Evolutionary conservation across 805 yeast genomes (phyloP).

Genomic region (Pichia phayaonensis): DNA sequence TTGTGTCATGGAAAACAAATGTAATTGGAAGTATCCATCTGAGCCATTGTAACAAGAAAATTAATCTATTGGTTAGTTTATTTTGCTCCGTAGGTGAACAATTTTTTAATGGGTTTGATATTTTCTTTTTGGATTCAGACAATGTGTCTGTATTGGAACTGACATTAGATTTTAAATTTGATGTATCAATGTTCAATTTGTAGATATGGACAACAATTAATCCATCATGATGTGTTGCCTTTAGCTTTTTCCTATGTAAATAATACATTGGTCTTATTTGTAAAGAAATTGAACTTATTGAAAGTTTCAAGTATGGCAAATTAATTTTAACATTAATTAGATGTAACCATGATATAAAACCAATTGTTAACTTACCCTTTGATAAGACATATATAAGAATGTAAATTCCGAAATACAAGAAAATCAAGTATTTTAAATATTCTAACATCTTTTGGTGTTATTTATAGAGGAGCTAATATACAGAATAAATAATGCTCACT

Average conservation of each 20-base stretch:
- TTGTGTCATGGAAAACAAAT: conserved; percentile 9
- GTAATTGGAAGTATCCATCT: conserved; percentile 13
- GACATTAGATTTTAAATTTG: neutral
- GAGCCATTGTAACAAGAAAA: conserved; percentile 3
- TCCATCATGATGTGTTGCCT: conserved; percentile 14
- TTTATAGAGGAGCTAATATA: neutral
- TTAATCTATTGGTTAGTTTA: neutral
- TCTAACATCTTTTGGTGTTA: neutral
- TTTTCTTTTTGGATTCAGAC: neutral
- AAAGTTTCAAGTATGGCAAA: conserved; percentile 4
- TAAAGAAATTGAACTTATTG: conserved; percentile 13
- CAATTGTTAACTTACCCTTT: conserved; percentile 16
- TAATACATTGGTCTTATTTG: conserved; percentile 16
- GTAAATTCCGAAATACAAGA: conserved; percentile 1
- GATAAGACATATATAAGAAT: conserved; percentile 11
- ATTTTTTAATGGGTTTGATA: neutral
- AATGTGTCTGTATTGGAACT: neutral
- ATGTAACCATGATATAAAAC: conserved; percentile 21
- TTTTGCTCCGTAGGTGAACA: neutral
- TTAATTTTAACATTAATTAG: conserved; percentile 13
- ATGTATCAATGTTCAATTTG: conserved; percentile 1
- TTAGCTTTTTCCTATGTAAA: conserved; percentile 8
- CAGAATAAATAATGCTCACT: neutral
- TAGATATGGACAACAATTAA: conserved; percentile 12
- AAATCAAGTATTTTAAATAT: conserved; percentile 1